Percentiles rank a stretch among this genome's conserved stretches.
These are phyloP conservation scores for Rubia yunnanensis DNA, from an alignment of 257 asterid species.

Conservation along the genomic window DNA sequence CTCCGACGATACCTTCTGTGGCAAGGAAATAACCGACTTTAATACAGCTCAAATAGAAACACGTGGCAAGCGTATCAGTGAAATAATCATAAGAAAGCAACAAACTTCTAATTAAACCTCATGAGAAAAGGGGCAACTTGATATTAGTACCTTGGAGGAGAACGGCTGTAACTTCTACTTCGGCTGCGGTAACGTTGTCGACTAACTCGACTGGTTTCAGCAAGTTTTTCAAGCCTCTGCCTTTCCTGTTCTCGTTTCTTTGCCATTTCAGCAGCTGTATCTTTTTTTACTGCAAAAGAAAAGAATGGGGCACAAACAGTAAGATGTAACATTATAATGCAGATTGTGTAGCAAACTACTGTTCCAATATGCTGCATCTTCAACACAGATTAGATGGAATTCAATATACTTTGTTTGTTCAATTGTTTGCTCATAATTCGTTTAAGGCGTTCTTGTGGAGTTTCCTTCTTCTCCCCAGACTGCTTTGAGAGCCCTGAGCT, in stretches of 20 bases:
- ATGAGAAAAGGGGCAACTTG: not conserved
- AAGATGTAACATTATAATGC: slow-evolving; percentile 1
- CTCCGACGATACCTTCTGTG: slow-evolving; percentile 58
- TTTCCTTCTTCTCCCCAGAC: slow-evolving; percentile 94
- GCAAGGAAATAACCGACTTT: not conserved
- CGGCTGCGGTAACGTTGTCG: slow-evolving; percentile 61
- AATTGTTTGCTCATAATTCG: slow-evolving; percentile 95
- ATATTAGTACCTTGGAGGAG: slow-evolving; percentile 94
- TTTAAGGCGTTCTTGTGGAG: slow-evolving; percentile 97
- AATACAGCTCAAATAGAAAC: not conserved
- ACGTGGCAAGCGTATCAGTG: not conserved
- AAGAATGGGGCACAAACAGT: slow-evolving; percentile 9
- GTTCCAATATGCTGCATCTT: slow-evolving; percentile 19
- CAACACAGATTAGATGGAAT: slow-evolving; percentile 31
- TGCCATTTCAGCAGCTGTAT: slow-evolving; percentile 83
- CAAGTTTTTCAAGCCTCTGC: slow-evolving; percentile 86
- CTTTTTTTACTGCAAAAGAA: slow-evolving; percentile 69
- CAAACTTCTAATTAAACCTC: not conserved
- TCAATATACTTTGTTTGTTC: slow-evolving; percentile 83
- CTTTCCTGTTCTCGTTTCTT: slow-evolving; percentile 91
- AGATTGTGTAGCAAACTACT: not conserved
- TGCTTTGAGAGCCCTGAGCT: slow-evolving; percentile 61
- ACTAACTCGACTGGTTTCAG: slow-evolving; percentile 57
- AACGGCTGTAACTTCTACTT: slow-evolving; percentile 80
- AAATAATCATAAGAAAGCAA: not conserved